A percentile compares a stretch with the other conserved stretches of the same genome.
Conservation (phyloP, 208 protist species). For the Phytomonas francai region DNA sequence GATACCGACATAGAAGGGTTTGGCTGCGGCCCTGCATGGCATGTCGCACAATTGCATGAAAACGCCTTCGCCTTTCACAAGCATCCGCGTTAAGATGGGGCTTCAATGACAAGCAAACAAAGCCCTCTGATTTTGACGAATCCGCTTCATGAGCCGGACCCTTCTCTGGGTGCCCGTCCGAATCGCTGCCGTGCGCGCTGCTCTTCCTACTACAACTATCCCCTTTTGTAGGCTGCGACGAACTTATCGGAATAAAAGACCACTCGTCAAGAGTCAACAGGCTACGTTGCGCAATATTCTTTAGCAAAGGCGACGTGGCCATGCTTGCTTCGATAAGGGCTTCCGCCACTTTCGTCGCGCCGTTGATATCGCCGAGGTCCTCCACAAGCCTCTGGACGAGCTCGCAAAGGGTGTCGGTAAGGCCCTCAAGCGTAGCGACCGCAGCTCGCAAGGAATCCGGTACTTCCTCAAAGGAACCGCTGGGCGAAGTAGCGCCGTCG, state of each 20-base stretch:
- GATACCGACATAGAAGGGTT: conserved; percentile 33
- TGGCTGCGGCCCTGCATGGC: conserved; percentile 41
- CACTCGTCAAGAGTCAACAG: conserved; percentile 7
- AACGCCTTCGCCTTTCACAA: no score
- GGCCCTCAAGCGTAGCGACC: conserved; percentile 28
- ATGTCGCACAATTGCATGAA: conserved; percentile 28
- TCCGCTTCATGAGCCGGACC: no score
- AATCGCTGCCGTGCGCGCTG: no score
- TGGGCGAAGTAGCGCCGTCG: no score
- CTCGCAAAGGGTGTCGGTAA: conserved; percentile 31
- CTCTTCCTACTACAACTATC: no score
- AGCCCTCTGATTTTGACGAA: no score
- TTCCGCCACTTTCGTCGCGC: conserved; percentile 30
- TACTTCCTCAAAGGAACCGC: no score
- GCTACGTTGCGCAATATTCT: conserved; percentile 31
- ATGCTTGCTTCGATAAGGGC: conserved; percentile 32
- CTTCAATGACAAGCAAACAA: no score
- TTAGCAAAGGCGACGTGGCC: conserved; percentile 26
- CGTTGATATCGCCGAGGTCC: conserved; percentile 22
- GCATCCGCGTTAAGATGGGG: no score
- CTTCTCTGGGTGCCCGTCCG: no score
- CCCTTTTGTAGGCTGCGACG: no score
- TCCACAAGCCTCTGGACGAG: conserved; percentile 31
- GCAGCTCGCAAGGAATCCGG: conserved; percentile 5
- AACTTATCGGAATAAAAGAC: no score